Conservation (phyloP, 148 eudicot species). For the Talinum fruticosum region DNA sequence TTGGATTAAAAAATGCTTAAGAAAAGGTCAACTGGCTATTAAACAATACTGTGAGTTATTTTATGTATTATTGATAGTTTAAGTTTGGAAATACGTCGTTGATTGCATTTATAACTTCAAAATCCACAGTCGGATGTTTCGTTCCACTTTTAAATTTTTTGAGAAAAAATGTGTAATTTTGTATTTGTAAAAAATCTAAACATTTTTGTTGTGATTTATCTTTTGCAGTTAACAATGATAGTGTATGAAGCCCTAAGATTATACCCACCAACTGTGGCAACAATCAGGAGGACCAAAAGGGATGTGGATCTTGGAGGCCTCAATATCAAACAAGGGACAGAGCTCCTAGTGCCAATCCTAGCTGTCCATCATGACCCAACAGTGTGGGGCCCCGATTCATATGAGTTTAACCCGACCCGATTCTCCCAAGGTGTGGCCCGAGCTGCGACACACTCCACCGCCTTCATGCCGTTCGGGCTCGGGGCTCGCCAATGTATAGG, state of each 20-base stretch:
- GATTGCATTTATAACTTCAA: no score
- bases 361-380: constrained; percentile 54
- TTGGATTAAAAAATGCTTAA: not conserved
- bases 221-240: constrained; percentile 56
- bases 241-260: constrained; percentile 44
- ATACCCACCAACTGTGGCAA: constrained; percentile 58
- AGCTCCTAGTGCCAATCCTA: constrained; percentile 53
- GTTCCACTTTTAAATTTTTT: no score
- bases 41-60: no score
- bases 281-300: constrained; percentile 41
- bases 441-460: constrained; percentile 46
- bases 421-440: constrained; percentile 41
- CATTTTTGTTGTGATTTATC: not conserved
- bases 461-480: constrained; percentile 57
- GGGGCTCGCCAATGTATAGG: constrained; percentile 59
- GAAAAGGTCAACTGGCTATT: no score
- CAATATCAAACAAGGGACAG: constrained; percentile 38
- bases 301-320: constrained; percentile 46
- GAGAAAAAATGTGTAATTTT: no score
- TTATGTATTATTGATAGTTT: no score
- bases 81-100: no score
- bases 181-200: not conserved
- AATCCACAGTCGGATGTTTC: no score
- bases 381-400: constrained; percentile 51
- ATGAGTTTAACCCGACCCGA: constrained; percentile 54